Evolutionary conservation across 768 basidiomycete genomes (phyloP).

Genomic region (Termitomyces titanicus): DNA sequence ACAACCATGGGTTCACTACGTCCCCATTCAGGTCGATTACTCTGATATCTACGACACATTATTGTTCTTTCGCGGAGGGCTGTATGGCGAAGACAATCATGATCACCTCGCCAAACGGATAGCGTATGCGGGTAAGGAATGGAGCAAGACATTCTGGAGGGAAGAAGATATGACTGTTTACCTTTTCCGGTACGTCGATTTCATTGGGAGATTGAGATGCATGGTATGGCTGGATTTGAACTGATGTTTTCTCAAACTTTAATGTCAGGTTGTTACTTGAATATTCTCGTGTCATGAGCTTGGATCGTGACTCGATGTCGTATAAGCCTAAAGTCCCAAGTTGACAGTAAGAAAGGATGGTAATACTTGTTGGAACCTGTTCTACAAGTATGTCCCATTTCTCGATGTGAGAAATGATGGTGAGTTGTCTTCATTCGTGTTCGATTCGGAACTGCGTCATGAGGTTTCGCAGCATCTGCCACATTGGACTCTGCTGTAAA

Average conservation of each 20-base stretch:
- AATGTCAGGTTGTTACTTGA: constrained; percentile 39
- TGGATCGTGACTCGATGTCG: constrained; percentile 1
- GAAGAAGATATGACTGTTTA: constrained; percentile 52
- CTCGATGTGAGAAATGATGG: too few species aligned
- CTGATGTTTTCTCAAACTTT: background rate
- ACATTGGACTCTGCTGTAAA: too few species aligned
- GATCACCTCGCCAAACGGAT: constrained; percentile 54
- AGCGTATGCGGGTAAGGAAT: constrained; percentile 44
- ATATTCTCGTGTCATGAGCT: constrained; percentile 43
- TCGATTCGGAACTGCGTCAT: too few species aligned
- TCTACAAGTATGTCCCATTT: background rate
- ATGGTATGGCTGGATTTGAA: too few species aligned
- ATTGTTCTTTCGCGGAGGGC: constrained; percentile 60
- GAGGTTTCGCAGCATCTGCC: too few species aligned
- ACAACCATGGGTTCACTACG: constrained; percentile 68
- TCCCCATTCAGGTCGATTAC: constrained; percentile 58
- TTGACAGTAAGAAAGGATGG: background rate
- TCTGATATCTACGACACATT: constrained; percentile 62
- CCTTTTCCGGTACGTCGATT: constrained; percentile 37
- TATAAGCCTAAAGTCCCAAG: background rate
- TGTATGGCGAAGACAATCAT: constrained; percentile 46
- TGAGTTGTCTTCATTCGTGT: too few species aligned
- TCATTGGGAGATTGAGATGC: background rate
- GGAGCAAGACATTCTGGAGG: constrained; percentile 52
- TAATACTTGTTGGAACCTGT: background rate